Percentiles rank a stretch among this genome's conserved stretches.
Evolutionary conservation across 371 early-diverging fungal genomes (phyloP).

Genomic region (Mucor saturninus): DNA sequence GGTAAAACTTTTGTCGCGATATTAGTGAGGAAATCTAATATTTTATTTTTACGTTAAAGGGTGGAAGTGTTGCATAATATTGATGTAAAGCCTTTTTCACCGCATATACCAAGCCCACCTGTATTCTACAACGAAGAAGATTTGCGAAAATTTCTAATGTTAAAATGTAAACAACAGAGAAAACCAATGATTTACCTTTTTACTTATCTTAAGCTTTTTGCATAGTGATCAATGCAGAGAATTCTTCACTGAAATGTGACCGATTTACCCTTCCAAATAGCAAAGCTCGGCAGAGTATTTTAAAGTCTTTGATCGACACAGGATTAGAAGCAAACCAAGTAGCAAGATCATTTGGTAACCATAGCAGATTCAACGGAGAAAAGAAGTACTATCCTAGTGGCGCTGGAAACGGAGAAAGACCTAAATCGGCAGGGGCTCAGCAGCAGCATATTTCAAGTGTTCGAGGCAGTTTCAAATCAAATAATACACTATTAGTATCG

Average conservation of each 20-base stretch:
- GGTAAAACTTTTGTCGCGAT: slow-evolving; percentile 21
- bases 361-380: neutral
- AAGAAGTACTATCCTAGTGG: neutral
- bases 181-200: neutral
- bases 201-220: neutral
- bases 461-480: neutral
- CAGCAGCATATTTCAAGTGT: slow-evolving; percentile 1
- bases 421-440: slow-evolving; percentile 19
- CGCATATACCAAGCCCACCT: slow-evolving; percentile 67
- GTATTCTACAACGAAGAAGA: slow-evolving; percentile 55
- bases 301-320: slow-evolving; percentile 47
- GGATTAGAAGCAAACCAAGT: slow-evolving; percentile 30
- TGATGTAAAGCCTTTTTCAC: slow-evolving; percentile 68
- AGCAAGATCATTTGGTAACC: slow-evolving; percentile 9
- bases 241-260: slow-evolving; percentile 74
- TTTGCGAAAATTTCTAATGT: slow-evolving; percentile 62
- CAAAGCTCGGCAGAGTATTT: slow-evolving; percentile 51
- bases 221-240: slow-evolving; percentile 74
- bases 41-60: slow-evolving; percentile 15
- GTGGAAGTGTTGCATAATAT: slow-evolving; percentile 59
- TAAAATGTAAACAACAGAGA: slow-evolving; percentile 46
- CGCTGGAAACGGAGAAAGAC: slow-evolving; percentile 11
- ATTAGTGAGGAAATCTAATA: neutral
- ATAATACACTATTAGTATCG: too few species aligned
- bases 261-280: slow-evolving; percentile 57